A percentile compares a stretch with the other conserved stretches of the same genome.
Evolutionary conservation across 371 early-diverging fungal species (phyloP).

Genomic region (Ordospora pajunii): DNA sequence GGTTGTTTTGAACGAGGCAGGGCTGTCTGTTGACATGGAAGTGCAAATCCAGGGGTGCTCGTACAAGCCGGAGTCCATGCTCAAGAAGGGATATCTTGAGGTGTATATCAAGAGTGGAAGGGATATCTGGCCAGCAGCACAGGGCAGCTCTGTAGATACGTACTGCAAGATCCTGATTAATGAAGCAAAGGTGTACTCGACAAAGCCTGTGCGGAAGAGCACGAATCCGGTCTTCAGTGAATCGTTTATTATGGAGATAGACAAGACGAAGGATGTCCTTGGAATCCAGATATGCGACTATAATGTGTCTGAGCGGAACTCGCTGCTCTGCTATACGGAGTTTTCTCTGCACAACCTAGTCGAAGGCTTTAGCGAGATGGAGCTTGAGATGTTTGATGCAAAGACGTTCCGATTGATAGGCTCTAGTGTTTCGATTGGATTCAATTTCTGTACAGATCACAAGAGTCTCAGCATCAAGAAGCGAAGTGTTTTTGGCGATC

Average conservation of each 20-base stretch:
- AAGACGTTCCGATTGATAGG: conserved; percentile 9
- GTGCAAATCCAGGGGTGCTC: conserved; percentile 15
- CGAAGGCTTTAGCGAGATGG: conserved; percentile 45
- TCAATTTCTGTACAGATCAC: conserved; percentile 37
- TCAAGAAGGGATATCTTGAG: conserved; percentile 41
- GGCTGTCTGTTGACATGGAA: conserved; percentile 14
- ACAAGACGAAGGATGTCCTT: conserved; percentile 41
- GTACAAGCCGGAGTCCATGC: not conserved
- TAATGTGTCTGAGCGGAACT: conserved; percentile 28
- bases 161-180: conserved; percentile 52
- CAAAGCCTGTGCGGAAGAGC: conserved; percentile 20
- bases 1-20: conserved; percentile 12
- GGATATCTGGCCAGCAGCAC: conserved; percentile 9
- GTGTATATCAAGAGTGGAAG: conserved; percentile 46
- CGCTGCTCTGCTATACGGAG: conserved; percentile 40
- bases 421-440: conserved; percentile 34
- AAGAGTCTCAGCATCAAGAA: conserved; percentile 20
- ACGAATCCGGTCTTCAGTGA: conserved; percentile 52
- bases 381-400: conserved; percentile 42
- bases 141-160: conserved; percentile 24
- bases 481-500: conserved; percentile 9
- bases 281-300: conserved; percentile 45
- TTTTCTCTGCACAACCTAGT: conserved; percentile 46
- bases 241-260: conserved; percentile 30
- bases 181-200: conserved; percentile 46